Base-by-base conservation (phyloP, 306 rosid species). In the Prunus fruticosa region DNA sequence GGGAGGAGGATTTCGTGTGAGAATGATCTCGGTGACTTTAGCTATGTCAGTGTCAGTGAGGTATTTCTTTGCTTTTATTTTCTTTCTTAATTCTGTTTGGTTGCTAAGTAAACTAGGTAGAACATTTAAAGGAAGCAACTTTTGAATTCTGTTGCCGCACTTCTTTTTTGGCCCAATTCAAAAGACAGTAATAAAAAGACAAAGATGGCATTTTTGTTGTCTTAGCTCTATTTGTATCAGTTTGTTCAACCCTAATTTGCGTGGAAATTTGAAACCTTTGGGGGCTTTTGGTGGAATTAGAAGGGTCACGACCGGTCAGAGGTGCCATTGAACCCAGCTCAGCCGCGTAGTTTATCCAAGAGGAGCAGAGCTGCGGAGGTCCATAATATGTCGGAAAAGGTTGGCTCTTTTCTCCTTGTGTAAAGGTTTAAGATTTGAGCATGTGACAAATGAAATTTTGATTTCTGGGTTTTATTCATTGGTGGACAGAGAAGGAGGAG, bases 361-460 rank as follows among this genome's bases (percentile, higher is more conserved):
- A 83, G 98, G 68, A 88, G 91, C 79, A 87, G 98, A 90, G 96
- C 93, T 66, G 96, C 96, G 6, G 98, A 91, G 81, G 93, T 94
- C 18, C 98, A 95, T 89, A 95, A 95, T 82, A 75, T 92, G 84
- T 89, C 98, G 54, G 98, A 95, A 82, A 95, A 92, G 97, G 98
- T 94, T 74, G 69, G 28, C 2, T 43, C 64, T 65, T 53, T 12
- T 64, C 52, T 28, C 27, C 22, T 49, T 63, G 18, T 22, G 9
- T 34, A 5, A 18, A 38, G 69, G 69, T 34, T 64, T 64, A 34
- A 20, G 28, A 41, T 64, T 65, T 62, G 72, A 34, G 43, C 18
- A 34, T 72, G 50, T 11, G 25, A 75, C 16, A 2, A 28, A 20
- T 51, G 62, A 27, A 22, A 51, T 49, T 75, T 56, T 65, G 69